Evolutionary conservation across 345 rosid genomes (phyloP), one percentile per base, ranked within the genome.

Genomic region (Clausena lansium): DNA sequence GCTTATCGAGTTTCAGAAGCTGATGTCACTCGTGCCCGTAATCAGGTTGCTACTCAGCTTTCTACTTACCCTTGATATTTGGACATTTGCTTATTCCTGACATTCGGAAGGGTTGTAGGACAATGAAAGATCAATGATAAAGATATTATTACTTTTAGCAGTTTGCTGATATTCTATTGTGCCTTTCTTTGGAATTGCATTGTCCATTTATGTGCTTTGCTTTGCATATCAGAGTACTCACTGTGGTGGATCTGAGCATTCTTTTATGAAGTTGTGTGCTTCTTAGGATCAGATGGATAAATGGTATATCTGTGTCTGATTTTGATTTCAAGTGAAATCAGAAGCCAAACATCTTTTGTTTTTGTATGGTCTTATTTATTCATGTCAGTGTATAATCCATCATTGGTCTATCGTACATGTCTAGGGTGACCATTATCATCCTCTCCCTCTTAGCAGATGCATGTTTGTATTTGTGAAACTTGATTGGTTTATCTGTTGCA

Each of bases 11-110:
- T 94, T 83, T 93, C 99, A 52, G 99, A 97, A 66, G 94, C 84
- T 86, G 99, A 93, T 89, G 98, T 97, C 50, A 90, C 84, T 11
- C 98, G 99, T 72, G 99, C 99, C 45, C 86, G 97, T 35, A 97
- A 97, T 87, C 99, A 97, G 98, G 99, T 97, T 71, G 10, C 27
- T 20, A 22, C 74, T 9, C 14, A 33, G 45, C 45, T 25, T 33
- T 22, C 39, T 45, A 27, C n/a, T 73, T 61, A 60, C 54, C 65
- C 19, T 59, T 28, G 55, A 32, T 35, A 22, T 45, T n/a, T 7
- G 45, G 59, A 57, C 52, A 8, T 57, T 2, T 60, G 20, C 39
- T 17, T 27, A 28, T 64, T 52, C 75, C 68, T 36, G 35, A 19
- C 11, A 19, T 62, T 64, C 14, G 27, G 30, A 58, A 4, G 63